These are phyloP conservation scores for Dactylorhiza incarnata DNA, from an alignment of 106 monocot genomes.

Conservation along the genomic window DNA sequence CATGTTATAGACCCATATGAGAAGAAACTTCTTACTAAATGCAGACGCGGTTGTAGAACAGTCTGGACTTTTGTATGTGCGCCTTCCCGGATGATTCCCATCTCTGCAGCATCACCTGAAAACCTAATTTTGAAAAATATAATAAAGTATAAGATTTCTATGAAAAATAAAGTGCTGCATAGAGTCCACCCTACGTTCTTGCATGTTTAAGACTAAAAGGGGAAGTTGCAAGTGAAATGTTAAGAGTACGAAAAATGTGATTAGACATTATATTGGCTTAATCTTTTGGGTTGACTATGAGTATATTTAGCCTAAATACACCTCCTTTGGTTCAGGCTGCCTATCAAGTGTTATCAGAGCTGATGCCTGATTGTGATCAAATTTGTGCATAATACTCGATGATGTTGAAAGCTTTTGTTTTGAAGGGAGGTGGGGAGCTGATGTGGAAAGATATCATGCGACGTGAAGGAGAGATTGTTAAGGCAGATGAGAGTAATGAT, in stretches of 20 bases:
- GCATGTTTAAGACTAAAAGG: background rate
- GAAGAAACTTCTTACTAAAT: slow-evolving; percentile 45
- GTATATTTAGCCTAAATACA: no score
- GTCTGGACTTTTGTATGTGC: slow-evolving; percentile 57
- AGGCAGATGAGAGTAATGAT: no score
- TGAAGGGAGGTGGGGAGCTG: no score
- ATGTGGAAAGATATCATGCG: no score
- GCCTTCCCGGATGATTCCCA: slow-evolving; percentile 79
- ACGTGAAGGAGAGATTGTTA: no score
- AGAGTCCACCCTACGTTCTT: background rate
- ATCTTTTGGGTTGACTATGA: background rate
- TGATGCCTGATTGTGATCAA: no score
- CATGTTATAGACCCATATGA: background rate
- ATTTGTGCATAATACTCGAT: no score
- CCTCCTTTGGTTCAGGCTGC: no score
- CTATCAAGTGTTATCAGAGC: no score
- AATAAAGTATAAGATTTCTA: background rate
- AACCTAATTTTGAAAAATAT: slow-evolving; percentile 36
- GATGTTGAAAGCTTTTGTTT: no score
- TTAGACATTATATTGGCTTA: background rate
- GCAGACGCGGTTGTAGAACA: slow-evolving; percentile 59
- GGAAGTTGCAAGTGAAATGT: background rate
- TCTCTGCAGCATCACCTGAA: slow-evolving; percentile 71
- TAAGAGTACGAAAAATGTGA: background rate
- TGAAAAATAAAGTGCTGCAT: background rate